These are phyloP conservation scores for Plasmodium chabaudi DNA, from an alignment of 169 alveolate genomes.

Conservation along the genomic window DNA sequence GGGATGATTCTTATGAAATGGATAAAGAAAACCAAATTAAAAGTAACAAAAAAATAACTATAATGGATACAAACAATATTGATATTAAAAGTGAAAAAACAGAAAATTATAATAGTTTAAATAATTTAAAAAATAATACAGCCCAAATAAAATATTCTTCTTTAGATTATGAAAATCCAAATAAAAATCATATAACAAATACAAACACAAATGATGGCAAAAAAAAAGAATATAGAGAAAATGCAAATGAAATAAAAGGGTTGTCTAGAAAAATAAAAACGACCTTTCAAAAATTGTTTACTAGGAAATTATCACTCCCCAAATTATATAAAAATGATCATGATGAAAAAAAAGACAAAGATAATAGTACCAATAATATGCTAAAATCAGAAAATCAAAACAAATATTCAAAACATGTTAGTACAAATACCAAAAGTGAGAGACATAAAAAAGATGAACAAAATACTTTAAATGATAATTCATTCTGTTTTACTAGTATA, in stretches of 20 bases:
- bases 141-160: not conserved
- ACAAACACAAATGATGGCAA: not conserved
- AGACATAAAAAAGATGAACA: not conserved
- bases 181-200: constrained; percentile 8
- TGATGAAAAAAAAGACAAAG: constrained; percentile 2
- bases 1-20: constrained; percentile 3
- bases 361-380: not conserved
- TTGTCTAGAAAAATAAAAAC: constrained; percentile 65
- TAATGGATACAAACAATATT: not conserved
- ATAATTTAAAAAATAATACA: not conserved
- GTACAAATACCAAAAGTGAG: too few species aligned
- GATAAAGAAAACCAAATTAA: not conserved
- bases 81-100: constrained; percentile 1
- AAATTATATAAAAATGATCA: constrained; percentile 10
- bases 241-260: constrained; percentile 16
- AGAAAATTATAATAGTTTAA: not conserved
- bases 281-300: constrained; percentile 48
- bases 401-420: not conserved
- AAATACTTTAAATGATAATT: not conserved
- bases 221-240: constrained; percentile 19
- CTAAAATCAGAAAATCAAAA: too few species aligned
- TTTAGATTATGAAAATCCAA: constrained; percentile 8
- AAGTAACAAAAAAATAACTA: not conserved
- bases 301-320: constrained; percentile 31
- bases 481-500: constrained; percentile 9